A percentile compares a stretch with the other conserved stretches of the same genome.
These are phyloP conservation scores for Sugiyamaella smithiae DNA, from an alignment of 805 yeast species.

Conservation along the genomic window DNA sequence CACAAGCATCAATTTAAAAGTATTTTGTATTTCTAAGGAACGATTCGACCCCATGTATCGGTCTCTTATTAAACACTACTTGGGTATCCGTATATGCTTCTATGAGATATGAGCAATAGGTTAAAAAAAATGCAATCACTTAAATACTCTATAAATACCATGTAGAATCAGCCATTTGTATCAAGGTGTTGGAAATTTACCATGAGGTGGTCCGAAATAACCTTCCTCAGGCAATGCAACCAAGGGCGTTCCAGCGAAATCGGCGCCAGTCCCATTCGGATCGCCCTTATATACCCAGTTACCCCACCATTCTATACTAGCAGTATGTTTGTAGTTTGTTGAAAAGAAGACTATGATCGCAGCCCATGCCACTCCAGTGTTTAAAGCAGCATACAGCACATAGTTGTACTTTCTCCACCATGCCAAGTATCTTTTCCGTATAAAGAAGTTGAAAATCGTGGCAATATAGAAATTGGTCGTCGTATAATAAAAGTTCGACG, in stretches of 20 bases:
- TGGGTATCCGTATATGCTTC: too few relatives aligned
- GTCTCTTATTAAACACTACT: too few relatives aligned
- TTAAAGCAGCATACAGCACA: conserved; percentile 45
- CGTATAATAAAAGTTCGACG: conserved; percentile 44
- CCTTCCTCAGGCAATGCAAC: conserved; percentile 2
- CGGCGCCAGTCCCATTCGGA: conserved; percentile 6
- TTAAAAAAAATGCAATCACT: too few relatives aligned
- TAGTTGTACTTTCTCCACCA: conserved; percentile 57
- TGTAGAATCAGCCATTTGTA: too few relatives aligned
- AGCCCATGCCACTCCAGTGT: conserved; percentile 49
- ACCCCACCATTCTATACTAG: conserved; percentile 49
- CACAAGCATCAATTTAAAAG: too few relatives aligned
- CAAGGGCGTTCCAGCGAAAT: conserved; percentile 6
- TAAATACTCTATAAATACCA: too few relatives aligned
- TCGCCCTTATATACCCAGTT: conserved; percentile 29
- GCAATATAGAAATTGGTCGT: conserved; percentile 41
- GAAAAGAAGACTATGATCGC: conserved; percentile 45
- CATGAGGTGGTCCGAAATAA: conserved; percentile 9
- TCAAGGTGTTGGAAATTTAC: conserved; percentile 4
- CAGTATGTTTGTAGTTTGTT: conserved; percentile 36
- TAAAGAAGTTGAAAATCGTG: conserved; percentile 42
- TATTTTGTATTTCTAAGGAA: too few relatives aligned
- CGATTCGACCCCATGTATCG: too few relatives aligned
- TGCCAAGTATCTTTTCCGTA: conserved; percentile 40
- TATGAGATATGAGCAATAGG: too few relatives aligned